Conservation (phyloP, 2,329 filamentous ascomycete genomes). For the Aspergillus amoenus region DNA sequence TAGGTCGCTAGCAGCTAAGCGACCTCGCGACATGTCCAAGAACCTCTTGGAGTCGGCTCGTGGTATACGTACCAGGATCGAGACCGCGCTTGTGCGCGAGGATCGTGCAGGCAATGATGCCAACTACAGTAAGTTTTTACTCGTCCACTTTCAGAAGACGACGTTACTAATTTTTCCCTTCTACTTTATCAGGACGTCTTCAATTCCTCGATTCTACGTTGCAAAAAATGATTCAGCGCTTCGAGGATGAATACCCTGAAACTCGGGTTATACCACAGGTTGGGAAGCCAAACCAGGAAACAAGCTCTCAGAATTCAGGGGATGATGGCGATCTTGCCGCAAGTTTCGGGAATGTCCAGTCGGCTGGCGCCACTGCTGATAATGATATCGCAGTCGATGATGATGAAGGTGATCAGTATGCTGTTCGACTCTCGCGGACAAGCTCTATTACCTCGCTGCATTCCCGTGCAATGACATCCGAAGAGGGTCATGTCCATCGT, state of each 20-base stretch:
- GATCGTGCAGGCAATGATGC: slow-evolving; percentile 68
- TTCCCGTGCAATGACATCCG: slow-evolving; percentile 62
- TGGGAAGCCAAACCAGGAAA: slow-evolving; percentile 23
- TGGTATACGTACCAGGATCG: slow-evolving; percentile 80
- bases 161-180: slow-evolving; percentile 5
- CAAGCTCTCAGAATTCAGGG: slow-evolving; percentile 35
- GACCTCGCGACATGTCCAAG: slow-evolving; percentile 90
- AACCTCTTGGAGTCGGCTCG: slow-evolving; percentile 82
- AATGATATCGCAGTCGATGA: slow-evolving; percentile 39
- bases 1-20: slow-evolving; percentile 52
- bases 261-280: slow-evolving; percentile 57
- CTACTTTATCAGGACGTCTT: slow-evolving; percentile 60
- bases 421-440: slow-evolving; percentile 55
- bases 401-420: slow-evolving; percentile 44
- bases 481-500: slow-evolving; percentile 69
- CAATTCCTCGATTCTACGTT: slow-evolving; percentile 86
- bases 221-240: slow-evolving; percentile 87
- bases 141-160: slow-evolving; percentile 13
- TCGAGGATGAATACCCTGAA: slow-evolving; percentile 95
- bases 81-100: slow-evolving; percentile 78
- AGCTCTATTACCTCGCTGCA: slow-evolving; percentile 68
- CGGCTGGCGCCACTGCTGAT: slow-evolving; percentile 25
- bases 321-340: slow-evolving; percentile 26
- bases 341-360: slow-evolving; percentile 32
- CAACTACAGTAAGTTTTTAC: slow-evolving; percentile 66